Evolutionary conservation across 2,329 filamentous ascomycete genomes (phyloP).

Genomic region (Tricladium varicosporioides): DNA sequence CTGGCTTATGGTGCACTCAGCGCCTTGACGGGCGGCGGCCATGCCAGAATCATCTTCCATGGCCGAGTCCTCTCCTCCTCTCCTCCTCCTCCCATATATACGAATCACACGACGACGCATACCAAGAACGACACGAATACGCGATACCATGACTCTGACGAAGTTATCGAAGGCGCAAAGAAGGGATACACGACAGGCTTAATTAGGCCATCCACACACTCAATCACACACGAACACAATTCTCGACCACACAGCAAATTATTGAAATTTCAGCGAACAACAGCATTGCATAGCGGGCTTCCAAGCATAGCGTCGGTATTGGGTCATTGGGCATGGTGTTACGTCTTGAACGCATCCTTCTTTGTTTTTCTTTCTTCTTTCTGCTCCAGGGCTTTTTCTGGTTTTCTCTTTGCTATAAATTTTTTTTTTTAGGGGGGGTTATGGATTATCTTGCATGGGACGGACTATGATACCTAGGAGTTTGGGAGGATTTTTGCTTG

Average conservation of each 20-base stretch:
- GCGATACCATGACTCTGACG: conserved; percentile 30
- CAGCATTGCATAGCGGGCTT: conserved; percentile 30
- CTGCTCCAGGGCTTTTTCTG: conserved; percentile 10
- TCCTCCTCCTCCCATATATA: conserved; percentile 10
- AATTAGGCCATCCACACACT: conserved; percentile 4
- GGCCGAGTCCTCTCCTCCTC: conserved; percentile 1
- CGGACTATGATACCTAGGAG: conserved; percentile 34
- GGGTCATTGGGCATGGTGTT: conserved; percentile 26
- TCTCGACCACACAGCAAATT: conserved; percentile 13
- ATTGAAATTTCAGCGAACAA: conserved; percentile 20
- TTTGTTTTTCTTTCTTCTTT: conserved; percentile 9
- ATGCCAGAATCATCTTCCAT: neutral
- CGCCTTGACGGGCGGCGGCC: conserved; percentile 20
- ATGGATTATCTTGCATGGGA: conserved; percentile 24
- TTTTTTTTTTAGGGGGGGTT: neutral
- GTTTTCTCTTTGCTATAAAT: conserved; percentile 6
- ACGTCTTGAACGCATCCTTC: conserved; percentile 10
- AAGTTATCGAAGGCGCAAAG: conserved; percentile 34
- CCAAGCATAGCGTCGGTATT: conserved; percentile 30
- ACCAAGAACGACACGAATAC: conserved; percentile 21
- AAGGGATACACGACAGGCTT: conserved; percentile 21
- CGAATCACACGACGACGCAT: conserved; percentile 13
- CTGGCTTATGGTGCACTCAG: conserved; percentile 26
- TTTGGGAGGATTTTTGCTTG: conserved; percentile 20
- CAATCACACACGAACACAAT: conserved; percentile 18